Evolutionary conservation across 176 grass and related monocot species (phyloP).

Genomic region (Ensete glaucum): DNA sequence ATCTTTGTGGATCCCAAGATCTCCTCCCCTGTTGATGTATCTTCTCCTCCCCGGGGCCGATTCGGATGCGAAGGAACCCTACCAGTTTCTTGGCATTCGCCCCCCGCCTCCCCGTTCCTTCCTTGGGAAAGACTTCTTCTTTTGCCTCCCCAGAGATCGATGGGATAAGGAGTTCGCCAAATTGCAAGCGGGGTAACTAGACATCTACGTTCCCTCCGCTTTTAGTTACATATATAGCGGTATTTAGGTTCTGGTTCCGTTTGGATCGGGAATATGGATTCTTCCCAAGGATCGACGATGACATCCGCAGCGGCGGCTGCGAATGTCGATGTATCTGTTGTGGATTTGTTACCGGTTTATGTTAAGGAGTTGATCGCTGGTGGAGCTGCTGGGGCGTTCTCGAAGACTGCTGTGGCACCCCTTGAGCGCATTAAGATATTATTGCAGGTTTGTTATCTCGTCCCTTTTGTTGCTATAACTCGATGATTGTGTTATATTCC

Average conservation of each 20-base stretch:
- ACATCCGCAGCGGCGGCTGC: constrained; percentile 67
- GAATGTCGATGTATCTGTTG: constrained; percentile 54
- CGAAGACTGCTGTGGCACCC: constrained; percentile 86
- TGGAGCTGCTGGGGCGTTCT: constrained; percentile 78
- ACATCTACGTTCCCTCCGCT: constrained; percentile 11
- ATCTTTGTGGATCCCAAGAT: background rate
- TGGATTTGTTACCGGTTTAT: constrained; percentile 75
- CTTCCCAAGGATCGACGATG: constrained; percentile 75
- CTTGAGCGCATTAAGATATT: constrained; percentile 90
- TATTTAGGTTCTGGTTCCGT: background rate
- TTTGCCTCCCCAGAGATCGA: constrained; percentile 30
- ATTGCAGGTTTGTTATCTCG: constrained; percentile 43
- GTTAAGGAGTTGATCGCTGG: constrained; percentile 86
- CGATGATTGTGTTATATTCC: background rate
- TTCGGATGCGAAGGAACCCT: constrained; percentile 28
- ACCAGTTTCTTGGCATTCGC: constrained; percentile 19
- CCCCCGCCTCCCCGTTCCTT: background rate
- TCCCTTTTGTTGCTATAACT: background rate
- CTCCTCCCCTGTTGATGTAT: constrained; percentile 39
- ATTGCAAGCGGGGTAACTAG: constrained; percentile 24
- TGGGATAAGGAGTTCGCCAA: constrained; percentile 40
- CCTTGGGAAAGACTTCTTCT: constrained; percentile 9
- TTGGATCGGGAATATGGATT: constrained; percentile 39
- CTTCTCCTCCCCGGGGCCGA: constrained; percentile 31
- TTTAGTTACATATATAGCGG: background rate